phyloP scores from a whole-genome alignment of 345 rosid species.

The Microthlaspi erraticum region DNA sequence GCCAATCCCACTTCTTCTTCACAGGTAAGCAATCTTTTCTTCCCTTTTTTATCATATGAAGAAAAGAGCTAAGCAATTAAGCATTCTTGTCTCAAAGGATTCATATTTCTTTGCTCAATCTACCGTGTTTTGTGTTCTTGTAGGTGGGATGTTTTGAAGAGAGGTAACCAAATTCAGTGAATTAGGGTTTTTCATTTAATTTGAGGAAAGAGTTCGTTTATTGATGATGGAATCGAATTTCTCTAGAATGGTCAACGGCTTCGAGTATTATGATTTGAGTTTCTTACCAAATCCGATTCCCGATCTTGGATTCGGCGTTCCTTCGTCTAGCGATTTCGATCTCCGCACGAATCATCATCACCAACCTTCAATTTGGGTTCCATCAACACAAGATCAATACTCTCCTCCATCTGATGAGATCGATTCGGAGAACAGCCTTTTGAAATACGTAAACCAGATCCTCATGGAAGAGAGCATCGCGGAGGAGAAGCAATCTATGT shows the following conservation, averaged over 20 bases:
- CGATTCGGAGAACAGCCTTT: conserved; percentile 56
- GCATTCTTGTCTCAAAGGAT: conserved; percentile 5
- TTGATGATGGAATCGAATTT: conserved; percentile 38
- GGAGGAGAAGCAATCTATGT: conserved; percentile 54
- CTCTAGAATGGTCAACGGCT: conserved; percentile 40
- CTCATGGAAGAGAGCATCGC: conserved; percentile 80
- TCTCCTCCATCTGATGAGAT: conserved; percentile 49
- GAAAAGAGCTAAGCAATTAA: conserved; percentile 19
- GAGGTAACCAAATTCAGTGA: background rate
- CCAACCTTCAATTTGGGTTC: conserved; percentile 34
- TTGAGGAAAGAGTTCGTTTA: no score
- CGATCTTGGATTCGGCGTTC: conserved; percentile 41
- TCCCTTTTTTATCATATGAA: no score
- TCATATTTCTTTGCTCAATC: conserved; percentile 17
- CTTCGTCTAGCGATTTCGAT: conserved; percentile 41
- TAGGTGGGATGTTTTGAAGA: background rate
- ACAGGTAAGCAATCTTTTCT: conserved; percentile 22
- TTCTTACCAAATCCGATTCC: conserved; percentile 36
- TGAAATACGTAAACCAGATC: conserved; percentile 63
- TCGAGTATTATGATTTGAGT: conserved; percentile 40
- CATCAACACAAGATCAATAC: conserved; percentile 18
- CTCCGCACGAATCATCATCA: conserved; percentile 6
- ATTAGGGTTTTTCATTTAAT: background rate
- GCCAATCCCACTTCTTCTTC: conserved; percentile 10
- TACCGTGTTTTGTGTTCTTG: background rate